A percentile compares a stretch with the other conserved stretches of the same genome.
phyloP scores from a whole-genome alignment of 2,329 filamentous ascomycete genomes.

The Aureobasidium subglaciale region DNA sequence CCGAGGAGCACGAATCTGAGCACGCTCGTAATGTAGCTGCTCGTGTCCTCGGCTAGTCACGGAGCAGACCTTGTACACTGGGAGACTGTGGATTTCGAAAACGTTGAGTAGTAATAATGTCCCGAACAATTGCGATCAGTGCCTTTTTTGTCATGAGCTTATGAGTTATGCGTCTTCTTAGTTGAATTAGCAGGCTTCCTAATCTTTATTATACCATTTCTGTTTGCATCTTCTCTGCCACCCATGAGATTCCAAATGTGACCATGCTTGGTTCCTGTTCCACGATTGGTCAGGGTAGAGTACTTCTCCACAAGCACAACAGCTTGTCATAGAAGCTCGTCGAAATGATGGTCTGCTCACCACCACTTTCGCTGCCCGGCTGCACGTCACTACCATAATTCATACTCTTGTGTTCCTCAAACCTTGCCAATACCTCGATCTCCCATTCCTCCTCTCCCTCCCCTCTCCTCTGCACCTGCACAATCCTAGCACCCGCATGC shows the following conservation, averaged over 20 bases:
- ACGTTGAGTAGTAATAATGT: neutral
- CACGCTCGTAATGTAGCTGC: neutral
- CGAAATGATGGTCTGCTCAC: conserved; percentile 48
- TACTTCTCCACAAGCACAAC: conserved; percentile 56
- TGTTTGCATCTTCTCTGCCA: neutral
- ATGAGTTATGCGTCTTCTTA: conserved; percentile 13
- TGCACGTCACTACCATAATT: conserved; percentile 80
- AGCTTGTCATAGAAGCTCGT: conserved; percentile 72
- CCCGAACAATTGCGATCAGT: neutral
- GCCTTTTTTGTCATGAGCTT: conserved; percentile 11
- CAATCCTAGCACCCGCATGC: conserved; percentile 75
- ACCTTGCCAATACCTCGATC: conserved; percentile 61
- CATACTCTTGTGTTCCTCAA: conserved; percentile 87
- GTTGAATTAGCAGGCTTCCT: conserved; percentile 6
- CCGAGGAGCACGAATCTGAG: neutral
- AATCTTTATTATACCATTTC: conserved; percentile 1
- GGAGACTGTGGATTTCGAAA: neutral
- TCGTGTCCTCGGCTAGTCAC: neutral
- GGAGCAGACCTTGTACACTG: neutral
- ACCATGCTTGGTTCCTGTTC: too few species aligned
- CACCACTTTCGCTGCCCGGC: conserved; percentile 26
- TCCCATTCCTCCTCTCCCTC: conserved; percentile 43
- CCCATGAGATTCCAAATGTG: neutral
- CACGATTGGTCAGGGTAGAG: neutral
- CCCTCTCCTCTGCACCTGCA: conserved; percentile 38